Evolutionary conservation across 208 protist species (phyloP).

Genomic region (Trypanosoma brucei): DNA sequence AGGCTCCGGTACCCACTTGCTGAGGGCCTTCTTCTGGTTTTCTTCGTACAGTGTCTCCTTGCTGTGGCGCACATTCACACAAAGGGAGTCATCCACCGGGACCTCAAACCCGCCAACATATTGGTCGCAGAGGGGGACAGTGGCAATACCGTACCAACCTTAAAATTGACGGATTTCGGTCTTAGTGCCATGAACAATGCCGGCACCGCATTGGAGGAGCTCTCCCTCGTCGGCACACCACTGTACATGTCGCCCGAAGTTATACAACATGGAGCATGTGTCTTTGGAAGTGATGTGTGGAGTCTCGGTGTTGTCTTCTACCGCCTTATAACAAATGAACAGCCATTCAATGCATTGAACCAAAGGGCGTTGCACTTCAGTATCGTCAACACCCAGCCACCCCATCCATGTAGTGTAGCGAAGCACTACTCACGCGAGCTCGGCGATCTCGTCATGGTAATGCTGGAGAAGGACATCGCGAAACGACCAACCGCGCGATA

Average conservation of each 20-base stretch:
- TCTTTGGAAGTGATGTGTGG: conserved; percentile 32
- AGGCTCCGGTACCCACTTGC: conserved; percentile 1
- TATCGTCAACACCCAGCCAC: conserved; percentile 8
- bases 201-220: neutral
- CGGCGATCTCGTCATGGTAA: conserved; percentile 23
- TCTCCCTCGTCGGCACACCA: conserved; percentile 15
- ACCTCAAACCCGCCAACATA: conserved; percentile 92
- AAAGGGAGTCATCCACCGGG: conserved; percentile 66
- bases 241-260: conserved; percentile 27
- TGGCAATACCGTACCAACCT: conserved; percentile 8
- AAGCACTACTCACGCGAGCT: conserved; percentile 11
- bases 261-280: conserved; percentile 8
- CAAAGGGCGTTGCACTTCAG: conserved; percentile 3
- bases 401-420: neutral
- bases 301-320: conserved; percentile 34
- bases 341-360: conserved; percentile 17
- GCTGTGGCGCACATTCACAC: conserved; percentile 28
- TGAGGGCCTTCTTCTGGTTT: conserved; percentile 7
- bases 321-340: conserved; percentile 21
- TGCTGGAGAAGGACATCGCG: conserved; percentile 16
- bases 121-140: conserved; percentile 62
- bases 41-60: conserved; percentile 24
- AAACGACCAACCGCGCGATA: conserved; percentile 16
- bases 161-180: conserved; percentile 72
- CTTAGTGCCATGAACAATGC: conserved; percentile 27